Conservation (phyloP, 345 rosid species). For the Gossypioides kirkii region DNA sequence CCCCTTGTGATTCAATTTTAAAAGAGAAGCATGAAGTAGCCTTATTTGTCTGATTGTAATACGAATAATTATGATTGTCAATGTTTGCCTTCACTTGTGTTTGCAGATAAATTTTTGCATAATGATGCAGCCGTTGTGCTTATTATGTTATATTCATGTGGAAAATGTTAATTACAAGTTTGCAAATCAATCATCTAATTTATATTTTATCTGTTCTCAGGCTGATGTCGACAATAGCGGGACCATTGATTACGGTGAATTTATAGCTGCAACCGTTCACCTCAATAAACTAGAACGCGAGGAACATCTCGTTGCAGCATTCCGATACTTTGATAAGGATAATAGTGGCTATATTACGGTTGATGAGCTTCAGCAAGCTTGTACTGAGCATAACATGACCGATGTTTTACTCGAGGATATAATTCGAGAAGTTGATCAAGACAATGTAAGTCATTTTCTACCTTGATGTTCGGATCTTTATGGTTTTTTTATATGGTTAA, state of each 20-base stretch:
- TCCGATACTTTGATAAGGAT: conserved; percentile 89
- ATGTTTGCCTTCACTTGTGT: background rate
- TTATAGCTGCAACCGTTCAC: conserved; percentile 94
- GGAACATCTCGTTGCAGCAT: conserved; percentile 97
- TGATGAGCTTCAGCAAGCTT: conserved; percentile 97
- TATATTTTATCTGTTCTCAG: conserved; percentile 33
- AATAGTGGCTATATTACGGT: conserved; percentile 93
- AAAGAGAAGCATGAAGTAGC: too few relatives aligned
- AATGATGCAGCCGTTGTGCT: background rate
- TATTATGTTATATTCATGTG: background rate
- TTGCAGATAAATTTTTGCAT: background rate
- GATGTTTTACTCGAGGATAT: conserved; percentile 88
- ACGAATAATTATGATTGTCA: too few relatives aligned
- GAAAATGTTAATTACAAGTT: conserved; percentile 7
- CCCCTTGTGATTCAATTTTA: too few relatives aligned
- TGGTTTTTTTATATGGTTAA: conserved; percentile 4
- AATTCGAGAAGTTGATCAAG: conserved; percentile 94
- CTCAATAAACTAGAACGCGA: conserved; percentile 93
- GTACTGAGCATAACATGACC: conserved; percentile 84
- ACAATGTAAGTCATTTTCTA: conserved; percentile 60
- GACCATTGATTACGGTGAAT: conserved; percentile 92
- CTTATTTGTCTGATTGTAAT: too few relatives aligned
- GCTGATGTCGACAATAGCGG: conserved; percentile 99
- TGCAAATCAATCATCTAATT: conserved; percentile 9
- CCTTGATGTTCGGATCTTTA: conserved; percentile 11